Conservation (phyloP, 805 yeast species). For the Ogataea zsoltii region DNA sequence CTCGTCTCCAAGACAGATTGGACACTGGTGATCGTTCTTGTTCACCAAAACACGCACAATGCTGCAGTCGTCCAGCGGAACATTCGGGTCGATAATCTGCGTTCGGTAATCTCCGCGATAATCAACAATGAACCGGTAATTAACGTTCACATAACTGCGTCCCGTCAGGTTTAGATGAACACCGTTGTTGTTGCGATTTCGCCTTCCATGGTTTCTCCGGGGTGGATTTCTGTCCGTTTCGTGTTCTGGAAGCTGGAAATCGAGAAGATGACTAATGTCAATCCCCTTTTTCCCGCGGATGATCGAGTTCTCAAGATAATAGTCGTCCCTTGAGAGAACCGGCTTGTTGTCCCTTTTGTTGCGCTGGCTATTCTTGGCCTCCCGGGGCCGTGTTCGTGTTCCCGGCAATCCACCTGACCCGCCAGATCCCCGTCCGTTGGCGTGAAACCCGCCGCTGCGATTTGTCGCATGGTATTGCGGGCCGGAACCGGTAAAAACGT, state of each 20-base stretch:
- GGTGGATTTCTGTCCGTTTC: constrained; percentile 11
- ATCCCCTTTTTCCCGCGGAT: constrained; percentile 30
- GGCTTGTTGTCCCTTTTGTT: constrained; percentile 41
- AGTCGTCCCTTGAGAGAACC: constrained; percentile 15
- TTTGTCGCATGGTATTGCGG: not conserved
- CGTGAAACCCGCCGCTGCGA: not conserved
- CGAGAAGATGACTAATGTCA: constrained; percentile 63
- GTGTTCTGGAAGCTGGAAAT: constrained; percentile 50
- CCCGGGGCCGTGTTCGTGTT: constrained; percentile 6
- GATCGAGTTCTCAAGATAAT: constrained; percentile 23
- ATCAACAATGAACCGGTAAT: constrained; percentile 82
- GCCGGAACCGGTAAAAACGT: not conserved
- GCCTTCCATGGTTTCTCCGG: constrained; percentile 14
- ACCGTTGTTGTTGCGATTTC: constrained; percentile 32
- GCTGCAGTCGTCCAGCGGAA: constrained; percentile 60
- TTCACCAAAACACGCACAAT: constrained; percentile 77
- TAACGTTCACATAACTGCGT: constrained; percentile 74
- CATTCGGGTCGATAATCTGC: constrained; percentile 72
- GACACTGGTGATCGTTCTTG: constrained; percentile 70
- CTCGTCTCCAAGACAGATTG: constrained; percentile 83
- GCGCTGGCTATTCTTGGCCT: constrained; percentile 32
- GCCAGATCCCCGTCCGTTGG: not conserved
- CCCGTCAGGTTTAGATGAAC: constrained; percentile 55
- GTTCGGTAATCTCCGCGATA: constrained; percentile 52
- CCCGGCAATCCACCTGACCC: not conserved